Percentiles rank a stretch among this genome's conserved stretches.
These are phyloP conservation scores for Aspergillus sp. DNA, from an alignment of 2,329 filamentous ascomycete species.

Conservation along the genomic window DNA sequence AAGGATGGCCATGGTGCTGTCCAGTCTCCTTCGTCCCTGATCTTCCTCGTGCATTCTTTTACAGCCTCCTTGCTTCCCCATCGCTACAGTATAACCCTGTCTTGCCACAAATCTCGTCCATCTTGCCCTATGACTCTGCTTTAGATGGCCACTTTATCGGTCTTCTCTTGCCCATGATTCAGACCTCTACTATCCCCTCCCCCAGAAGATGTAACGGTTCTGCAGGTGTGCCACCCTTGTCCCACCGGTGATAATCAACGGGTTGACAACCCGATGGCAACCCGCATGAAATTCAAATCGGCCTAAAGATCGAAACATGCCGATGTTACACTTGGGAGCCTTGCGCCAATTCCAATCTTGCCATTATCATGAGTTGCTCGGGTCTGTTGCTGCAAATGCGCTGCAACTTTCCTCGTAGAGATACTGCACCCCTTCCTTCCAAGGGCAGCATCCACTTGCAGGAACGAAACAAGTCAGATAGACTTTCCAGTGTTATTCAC, in stretches of 20 bases:
- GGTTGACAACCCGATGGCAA: neutral
- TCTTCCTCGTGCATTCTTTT: neutral
- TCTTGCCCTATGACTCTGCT: no score
- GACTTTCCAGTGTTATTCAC: no score
- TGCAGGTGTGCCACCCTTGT: slow-evolving; percentile 8
- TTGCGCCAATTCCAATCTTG: neutral
- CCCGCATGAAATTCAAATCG: neutral
- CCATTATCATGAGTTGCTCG: no score
- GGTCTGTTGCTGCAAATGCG: neutral
- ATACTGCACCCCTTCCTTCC: neutral
- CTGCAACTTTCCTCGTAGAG: neutral
- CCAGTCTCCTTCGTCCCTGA: neutral
- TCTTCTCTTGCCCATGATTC: no score
- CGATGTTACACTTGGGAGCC: neutral
- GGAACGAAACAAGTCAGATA: no score
- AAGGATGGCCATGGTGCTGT: neutral
- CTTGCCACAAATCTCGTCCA: no score
- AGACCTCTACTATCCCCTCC: neutral
- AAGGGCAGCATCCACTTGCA: no score
- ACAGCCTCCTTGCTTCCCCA: neutral
- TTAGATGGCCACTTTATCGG: no score
- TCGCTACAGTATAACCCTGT: neutral
- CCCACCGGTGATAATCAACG: neutral
- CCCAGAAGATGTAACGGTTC: neutral
- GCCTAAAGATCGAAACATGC: neutral